Evolutionary conservation across 768 basidiomycete genomes (phyloP).

Genomic region (Vararia minispora): DNA sequence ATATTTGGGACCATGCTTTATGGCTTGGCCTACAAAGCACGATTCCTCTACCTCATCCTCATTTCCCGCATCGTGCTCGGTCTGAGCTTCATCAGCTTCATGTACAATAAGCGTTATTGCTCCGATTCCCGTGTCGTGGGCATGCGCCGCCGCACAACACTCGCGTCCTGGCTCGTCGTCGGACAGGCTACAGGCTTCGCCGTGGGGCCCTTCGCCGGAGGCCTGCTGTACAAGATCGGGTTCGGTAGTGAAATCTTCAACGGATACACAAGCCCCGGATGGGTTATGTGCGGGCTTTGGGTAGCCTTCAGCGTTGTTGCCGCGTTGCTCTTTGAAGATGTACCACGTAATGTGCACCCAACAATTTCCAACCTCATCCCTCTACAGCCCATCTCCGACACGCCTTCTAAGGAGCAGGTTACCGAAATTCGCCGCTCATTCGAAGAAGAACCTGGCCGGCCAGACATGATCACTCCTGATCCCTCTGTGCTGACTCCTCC

Average conservation of each 20-base stretch:
- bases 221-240: slow-evolving; percentile 49
- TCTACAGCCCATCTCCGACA: not conserved
- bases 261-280: slow-evolving; percentile 55
- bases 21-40: slow-evolving; percentile 45
- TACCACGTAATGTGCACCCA: slow-evolving; percentile 9
- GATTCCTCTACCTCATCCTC: slow-evolving; percentile 59
- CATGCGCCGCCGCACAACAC: slow-evolving; percentile 46
- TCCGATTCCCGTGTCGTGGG: slow-evolving; percentile 60
- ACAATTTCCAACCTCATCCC: not conserved
- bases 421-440: not conserved
- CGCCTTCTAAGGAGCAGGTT: not conserved
- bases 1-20: slow-evolving; percentile 50
- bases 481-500: not conserved
- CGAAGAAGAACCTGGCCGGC: not conserved
- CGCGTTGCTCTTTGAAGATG: slow-evolving; percentile 23
- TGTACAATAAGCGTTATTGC: slow-evolving; percentile 63
- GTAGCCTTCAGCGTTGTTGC: slow-evolving; percentile 35
- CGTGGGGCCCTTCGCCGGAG: slow-evolving; percentile 53
- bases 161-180: slow-evolving; percentile 52
- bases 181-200: slow-evolving; percentile 54
- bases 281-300: slow-evolving; percentile 51
- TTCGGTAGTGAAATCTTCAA: slow-evolving; percentile 49
- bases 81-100: slow-evolving; percentile 47
- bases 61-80: slow-evolving; percentile 58
- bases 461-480: not conserved